Evolutionary conservation across 331 rosid genomes (phyloP).

Genomic region (Acacia pycnantha): DNA sequence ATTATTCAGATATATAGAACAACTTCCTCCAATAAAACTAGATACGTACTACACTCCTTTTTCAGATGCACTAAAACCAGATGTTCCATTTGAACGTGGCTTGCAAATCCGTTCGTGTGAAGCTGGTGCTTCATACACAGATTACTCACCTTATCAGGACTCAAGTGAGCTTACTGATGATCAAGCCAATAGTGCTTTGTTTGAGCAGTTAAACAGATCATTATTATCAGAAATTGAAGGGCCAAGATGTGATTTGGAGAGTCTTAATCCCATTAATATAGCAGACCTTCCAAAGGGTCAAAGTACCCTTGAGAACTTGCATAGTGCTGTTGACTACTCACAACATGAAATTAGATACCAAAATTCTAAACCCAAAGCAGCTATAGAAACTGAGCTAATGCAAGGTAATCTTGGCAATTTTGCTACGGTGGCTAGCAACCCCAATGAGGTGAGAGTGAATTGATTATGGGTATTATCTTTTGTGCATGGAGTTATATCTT

Average conservation of each 20-base stretch:
- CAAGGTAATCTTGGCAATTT: no score
- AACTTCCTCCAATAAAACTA: no score
- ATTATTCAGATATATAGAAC: no score
- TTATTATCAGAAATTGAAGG: slow-evolving; percentile 47
- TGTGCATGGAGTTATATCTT: background rate
- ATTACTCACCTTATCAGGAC: slow-evolving; percentile 29
- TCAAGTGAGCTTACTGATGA: slow-evolving; percentile 32
- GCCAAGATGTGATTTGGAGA: slow-evolving; percentile 59
- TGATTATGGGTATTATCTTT: background rate
- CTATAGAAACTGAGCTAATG: slow-evolving; percentile 25
- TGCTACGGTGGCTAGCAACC: no score
- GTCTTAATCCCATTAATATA: slow-evolving; percentile 58
- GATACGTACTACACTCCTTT: background rate
- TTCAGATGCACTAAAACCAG: slow-evolving; percentile 45
- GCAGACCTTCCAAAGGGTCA: slow-evolving; percentile 58
- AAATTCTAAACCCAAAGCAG: background rate
- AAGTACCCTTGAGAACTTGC: slow-evolving; percentile 30
- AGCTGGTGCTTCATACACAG: slow-evolving; percentile 29
- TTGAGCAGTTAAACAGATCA: slow-evolving; percentile 33
- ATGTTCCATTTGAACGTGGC: slow-evolving; percentile 48
- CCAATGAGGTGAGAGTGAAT: slow-evolving; percentile 34
- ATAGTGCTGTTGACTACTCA: no score
- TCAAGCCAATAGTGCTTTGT: slow-evolving; percentile 32
- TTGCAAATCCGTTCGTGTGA: slow-evolving; percentile 38
- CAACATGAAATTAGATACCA: no score